Conservation (phyloP, 1,139 yeast genomes). For the Torulaspora pretoriensis region DNA sequence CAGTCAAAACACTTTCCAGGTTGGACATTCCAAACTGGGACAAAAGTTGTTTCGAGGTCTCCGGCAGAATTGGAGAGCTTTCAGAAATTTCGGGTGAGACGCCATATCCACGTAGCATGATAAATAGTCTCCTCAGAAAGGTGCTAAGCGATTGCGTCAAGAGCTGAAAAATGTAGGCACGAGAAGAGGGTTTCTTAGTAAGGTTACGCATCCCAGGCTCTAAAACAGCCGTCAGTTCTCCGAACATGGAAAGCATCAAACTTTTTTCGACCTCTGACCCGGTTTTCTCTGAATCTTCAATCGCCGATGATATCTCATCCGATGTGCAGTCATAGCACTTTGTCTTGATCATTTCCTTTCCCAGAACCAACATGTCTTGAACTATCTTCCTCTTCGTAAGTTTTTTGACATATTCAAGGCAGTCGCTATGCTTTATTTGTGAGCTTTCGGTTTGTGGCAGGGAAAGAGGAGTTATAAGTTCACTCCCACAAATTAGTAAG, state of each 20-base stretch:
- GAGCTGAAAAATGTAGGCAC: conserved; percentile 10
- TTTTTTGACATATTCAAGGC: conserved; percentile 4
- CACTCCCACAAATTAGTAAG: conserved; percentile 11
- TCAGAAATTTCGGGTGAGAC: conserved; percentile 9
- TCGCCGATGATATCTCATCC: neutral
- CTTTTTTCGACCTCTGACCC: conserved; percentile 1
- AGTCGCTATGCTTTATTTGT: neutral
- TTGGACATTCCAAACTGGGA: conserved; percentile 50
- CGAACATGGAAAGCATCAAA: neutral
- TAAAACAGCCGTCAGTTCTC: neutral
- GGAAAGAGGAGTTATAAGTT: neutral
- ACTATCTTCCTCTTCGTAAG: conserved; percentile 19
- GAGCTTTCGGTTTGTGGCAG: neutral
- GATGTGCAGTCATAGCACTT: conserved; percentile 1
- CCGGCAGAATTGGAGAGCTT: neutral
- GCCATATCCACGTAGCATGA: conserved; percentile 17
- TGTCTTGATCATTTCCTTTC: conserved; percentile 16
- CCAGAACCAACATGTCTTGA: conserved; percentile 18
- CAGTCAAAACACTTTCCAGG: conserved; percentile 33
- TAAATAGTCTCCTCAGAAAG: conserved; percentile 21
- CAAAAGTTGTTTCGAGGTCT: conserved; percentile 58
- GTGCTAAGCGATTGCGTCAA: conserved; percentile 17
- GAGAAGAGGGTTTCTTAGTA: neutral
- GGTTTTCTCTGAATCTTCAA: neutral
- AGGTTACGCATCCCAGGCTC: neutral